Evolutionary conservation across 1,139 yeast genomes (phyloP).

Genomic region (Nakaseomyces uthaithaninus): DNA sequence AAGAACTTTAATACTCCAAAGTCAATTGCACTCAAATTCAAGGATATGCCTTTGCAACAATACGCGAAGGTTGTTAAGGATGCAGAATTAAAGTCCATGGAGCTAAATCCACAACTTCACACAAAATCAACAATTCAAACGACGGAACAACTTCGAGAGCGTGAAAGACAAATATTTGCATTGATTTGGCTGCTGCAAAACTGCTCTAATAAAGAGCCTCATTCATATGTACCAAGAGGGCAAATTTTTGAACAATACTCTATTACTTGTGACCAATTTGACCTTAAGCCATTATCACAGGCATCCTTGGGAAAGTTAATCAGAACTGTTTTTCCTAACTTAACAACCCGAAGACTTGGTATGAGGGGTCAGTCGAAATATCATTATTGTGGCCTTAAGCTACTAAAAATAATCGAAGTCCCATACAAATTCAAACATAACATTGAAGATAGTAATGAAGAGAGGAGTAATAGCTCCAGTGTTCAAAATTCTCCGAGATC

Average conservation of each 20-base stretch:
- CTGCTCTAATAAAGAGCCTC: slow-evolving; percentile 45
- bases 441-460: not conserved
- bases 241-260: slow-evolving; percentile 76
- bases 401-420: slow-evolving; percentile 31
- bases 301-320: slow-evolving; percentile 86
- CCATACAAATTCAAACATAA: not conserved
- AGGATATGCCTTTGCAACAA: slow-evolving; percentile 13
- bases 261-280: slow-evolving; percentile 58
- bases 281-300: slow-evolving; percentile 69
- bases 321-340: slow-evolving; percentile 59
- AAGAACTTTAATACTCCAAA: slow-evolving; percentile 6
- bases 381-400: slow-evolving; percentile 78
- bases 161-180: slow-evolving; percentile 71
- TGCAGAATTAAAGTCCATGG: slow-evolving; percentile 10
- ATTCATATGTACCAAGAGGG: slow-evolving; percentile 76
- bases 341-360: slow-evolving; percentile 78
- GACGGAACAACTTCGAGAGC: slow-evolving; percentile 41
- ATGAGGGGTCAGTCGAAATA: slow-evolving; percentile 83
- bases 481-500: not conserved
- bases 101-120: slow-evolving; percentile 11
- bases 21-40: slow-evolving; percentile 13
- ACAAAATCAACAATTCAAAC: slow-evolving; percentile 27
- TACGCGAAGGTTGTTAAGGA: slow-evolving; percentile 15
- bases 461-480: not conserved
- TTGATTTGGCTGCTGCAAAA: slow-evolving; percentile 69